A percentile compares a stretch with the other conserved stretches of the same genome.
Evolutionary conservation across 225 moss, liverwort and hornwort genomes (phyloP).

Genomic region (Polytrichum formosum): DNA sequence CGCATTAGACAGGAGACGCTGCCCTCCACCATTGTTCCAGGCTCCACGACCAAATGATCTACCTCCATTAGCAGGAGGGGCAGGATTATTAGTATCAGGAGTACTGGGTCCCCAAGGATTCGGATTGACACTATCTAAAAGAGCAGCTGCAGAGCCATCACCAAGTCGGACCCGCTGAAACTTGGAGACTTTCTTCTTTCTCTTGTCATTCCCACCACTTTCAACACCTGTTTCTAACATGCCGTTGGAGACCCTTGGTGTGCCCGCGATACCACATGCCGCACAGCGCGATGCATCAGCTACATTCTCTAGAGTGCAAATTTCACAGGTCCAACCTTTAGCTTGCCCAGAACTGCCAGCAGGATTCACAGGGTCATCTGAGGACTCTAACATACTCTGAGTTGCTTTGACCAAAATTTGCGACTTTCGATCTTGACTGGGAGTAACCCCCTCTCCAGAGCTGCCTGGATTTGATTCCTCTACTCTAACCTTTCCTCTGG

Average conservation of each 20-base stretch:
- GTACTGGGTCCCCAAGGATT: slow-evolving; percentile 60
- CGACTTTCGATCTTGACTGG: slow-evolving; percentile 46
- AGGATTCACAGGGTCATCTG: slow-evolving; percentile 15
- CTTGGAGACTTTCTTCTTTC: slow-evolving; percentile 83
- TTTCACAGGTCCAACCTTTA: slow-evolving; percentile 52
- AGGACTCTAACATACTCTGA: slow-evolving; percentile 23
- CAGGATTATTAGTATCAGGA: slow-evolving; percentile 40
- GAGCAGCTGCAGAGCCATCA: slow-evolving; percentile 72
- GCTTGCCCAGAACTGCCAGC: slow-evolving; percentile 16
- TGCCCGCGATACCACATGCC: slow-evolving; percentile 49
- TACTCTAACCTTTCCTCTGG: slow-evolving; percentile 59
- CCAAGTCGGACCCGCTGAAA: slow-evolving; percentile 92
- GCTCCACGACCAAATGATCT: slow-evolving; percentile 66
- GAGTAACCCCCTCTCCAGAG: slow-evolving; percentile 33
- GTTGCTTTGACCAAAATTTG: slow-evolving; percentile 79
- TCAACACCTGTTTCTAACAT: slow-evolving; percentile 43
- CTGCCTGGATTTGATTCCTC: slow-evolving; percentile 22
- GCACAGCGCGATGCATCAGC: slow-evolving; percentile 37
- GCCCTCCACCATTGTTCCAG: slow-evolving; percentile 95
- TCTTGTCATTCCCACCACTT: slow-evolving; percentile 50
- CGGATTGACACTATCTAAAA: slow-evolving; percentile 44
- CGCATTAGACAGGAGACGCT: slow-evolving; percentile 56
- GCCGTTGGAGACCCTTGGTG: slow-evolving; percentile 23
- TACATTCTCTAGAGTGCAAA: slow-evolving; percentile 61
- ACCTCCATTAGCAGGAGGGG: slow-evolving; percentile 28